Base-by-base conservation (phyloP, 805 yeast genomes). In the Saturnispora zaruensis region DNA sequence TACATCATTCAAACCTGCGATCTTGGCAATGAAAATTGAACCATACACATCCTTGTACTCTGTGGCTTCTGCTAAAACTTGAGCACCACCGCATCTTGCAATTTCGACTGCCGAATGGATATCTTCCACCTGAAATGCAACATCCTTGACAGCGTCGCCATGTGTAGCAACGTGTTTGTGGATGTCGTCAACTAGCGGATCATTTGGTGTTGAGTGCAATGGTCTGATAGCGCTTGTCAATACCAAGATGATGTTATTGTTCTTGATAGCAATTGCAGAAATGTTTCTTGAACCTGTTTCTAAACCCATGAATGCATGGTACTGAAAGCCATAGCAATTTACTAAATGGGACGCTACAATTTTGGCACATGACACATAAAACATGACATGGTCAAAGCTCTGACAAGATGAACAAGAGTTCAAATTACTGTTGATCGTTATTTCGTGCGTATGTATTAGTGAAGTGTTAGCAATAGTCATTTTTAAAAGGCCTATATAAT, bases 121-220 rank as follows among this genome's bases (percentile, higher is more conserved):
- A 56, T 81, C 69, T 4, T 65, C 67, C 0, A 85, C 91, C n/a
- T 60, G 60, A 57, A 87, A 82, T 0, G 87, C 76, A 9, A 87
- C 78, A 59, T 87, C 93, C 62, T 78, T 78, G n/a, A 87, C 87
- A 5, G 87, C 85, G 60, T 85, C 90, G 1, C 95, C 91, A 63
- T 87, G 96, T 5, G 57, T 62, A 5, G 62, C 57, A 6, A 81
- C 65, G 55, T 76, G 81, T 11, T 63, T 57, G 52, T 73, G 75
- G 21, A 81, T 74, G 26, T 66, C 70, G 16, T 54, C 53, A 20
- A 57, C 50, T 6, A 55, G 13, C 5, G 51, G 54, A 5, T 53
- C 48, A 3, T 48, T 52, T 6, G 56, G 49, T 5, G 44, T 45
- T 5, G 38, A 47, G 38, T 52, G 49, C 26, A 57, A 51, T 1